Percentiles rank a stretch among this genome's conserved stretches.
These are phyloP conservation scores for Coccomyxa sp. DNA, from an alignment of 139 green algal species.

Conservation along the genomic window DNA sequence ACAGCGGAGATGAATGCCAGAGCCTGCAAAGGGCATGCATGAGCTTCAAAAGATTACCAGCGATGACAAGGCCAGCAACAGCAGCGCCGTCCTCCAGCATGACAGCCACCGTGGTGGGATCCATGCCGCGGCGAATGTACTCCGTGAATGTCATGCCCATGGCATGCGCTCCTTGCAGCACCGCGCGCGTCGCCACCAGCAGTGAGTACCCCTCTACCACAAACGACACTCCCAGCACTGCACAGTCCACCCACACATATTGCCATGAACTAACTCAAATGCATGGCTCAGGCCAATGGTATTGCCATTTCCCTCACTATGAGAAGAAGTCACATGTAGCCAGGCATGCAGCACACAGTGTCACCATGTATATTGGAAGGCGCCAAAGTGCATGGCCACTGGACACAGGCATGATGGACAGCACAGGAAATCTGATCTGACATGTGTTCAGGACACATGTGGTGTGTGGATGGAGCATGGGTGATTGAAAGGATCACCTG, in stretches of 20 bases:
- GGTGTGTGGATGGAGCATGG: background rate
- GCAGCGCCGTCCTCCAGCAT: slow-evolving; percentile 87
- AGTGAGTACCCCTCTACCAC: slow-evolving; percentile 79
- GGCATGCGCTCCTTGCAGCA: slow-evolving; percentile 41
- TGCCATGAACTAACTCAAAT: slow-evolving; percentile 1
- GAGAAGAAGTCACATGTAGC: background rate
- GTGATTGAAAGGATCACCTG: slow-evolving; percentile 13
- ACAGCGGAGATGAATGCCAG: background rate
- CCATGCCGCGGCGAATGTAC: slow-evolving; percentile 64
- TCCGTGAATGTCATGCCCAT: slow-evolving; percentile 45
- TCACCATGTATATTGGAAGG: background rate
- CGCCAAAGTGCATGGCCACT: background rate
- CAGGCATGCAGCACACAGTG: background rate
- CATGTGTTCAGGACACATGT: background rate
- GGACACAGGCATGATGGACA: background rate
- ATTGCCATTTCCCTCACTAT: background rate
- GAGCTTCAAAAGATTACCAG: slow-evolving; percentile 19
- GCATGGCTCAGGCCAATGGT: slow-evolving; percentile 30
- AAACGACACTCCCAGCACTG: slow-evolving; percentile 66
- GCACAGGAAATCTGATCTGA: background rate
- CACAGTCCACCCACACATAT: slow-evolving; percentile 3
- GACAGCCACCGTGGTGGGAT: slow-evolving; percentile 86
- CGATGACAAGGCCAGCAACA: slow-evolving; percentile 66
- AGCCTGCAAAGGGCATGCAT: background rate
- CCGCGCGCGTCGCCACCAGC: slow-evolving; percentile 57